Evolutionary conservation across 108 stramenopile genomes (phyloP).

Genomic region (Skeletonema potamos): DNA sequence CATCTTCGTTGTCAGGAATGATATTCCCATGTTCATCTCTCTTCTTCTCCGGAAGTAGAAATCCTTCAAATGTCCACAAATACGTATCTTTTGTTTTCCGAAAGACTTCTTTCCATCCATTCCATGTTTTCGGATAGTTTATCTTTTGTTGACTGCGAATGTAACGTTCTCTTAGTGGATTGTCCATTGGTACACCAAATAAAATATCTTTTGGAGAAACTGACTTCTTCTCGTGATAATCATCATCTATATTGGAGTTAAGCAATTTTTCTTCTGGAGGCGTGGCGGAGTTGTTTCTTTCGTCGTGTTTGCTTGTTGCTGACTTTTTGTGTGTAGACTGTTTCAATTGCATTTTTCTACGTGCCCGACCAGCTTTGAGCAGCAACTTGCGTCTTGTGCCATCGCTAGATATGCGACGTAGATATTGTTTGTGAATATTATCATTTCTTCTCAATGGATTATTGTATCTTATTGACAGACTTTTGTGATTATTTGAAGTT

Average conservation of each 20-base stretch:
- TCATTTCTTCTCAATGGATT: neutral
- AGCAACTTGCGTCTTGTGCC: neutral
- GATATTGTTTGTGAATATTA: neutral
- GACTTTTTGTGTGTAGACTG: neutral
- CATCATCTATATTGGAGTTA: neutral
- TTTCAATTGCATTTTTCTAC: slow-evolving; percentile 11
- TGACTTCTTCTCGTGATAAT: neutral
- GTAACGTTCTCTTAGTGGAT: slow-evolving; percentile 20
- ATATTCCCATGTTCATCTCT: slow-evolving; percentile 41
- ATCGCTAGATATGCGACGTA: neutral
- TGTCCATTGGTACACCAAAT: slow-evolving; percentile 22
- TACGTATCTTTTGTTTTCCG: slow-evolving; percentile 24
- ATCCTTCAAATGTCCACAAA: slow-evolving; percentile 37
- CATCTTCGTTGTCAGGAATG: slow-evolving; percentile 14
- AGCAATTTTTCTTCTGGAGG: neutral
- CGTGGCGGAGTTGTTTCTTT: neutral
- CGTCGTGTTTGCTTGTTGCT: neutral
- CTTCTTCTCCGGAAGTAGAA: slow-evolving; percentile 15
- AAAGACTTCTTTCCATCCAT: slow-evolving; percentile 28
- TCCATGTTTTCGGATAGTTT: slow-evolving; percentile 28
- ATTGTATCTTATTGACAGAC: neutral
- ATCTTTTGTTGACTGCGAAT: slow-evolving; percentile 12
- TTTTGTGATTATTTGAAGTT: neutral
- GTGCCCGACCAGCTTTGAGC: slow-evolving; percentile 13
- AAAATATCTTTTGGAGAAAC: neutral